These are phyloP conservation scores for Alternaria arborescens DNA, from an alignment of 2,329 filamentous ascomycete genomes.

Conservation along the genomic window DNA sequence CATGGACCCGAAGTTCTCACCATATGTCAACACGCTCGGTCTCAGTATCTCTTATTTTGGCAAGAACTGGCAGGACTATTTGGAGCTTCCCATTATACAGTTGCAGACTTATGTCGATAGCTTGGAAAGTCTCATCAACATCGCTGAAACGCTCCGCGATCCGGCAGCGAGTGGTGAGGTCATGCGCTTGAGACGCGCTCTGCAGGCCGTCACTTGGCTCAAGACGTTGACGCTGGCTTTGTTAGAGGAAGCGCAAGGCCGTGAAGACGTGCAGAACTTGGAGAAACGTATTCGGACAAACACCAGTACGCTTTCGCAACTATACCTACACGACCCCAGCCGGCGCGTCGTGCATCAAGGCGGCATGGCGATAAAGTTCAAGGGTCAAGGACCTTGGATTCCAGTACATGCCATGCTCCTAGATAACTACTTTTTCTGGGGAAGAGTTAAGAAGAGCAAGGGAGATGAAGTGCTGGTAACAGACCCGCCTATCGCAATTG, in stretches of 20 bases:
- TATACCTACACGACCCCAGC: conserved; percentile 25
- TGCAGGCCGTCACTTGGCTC: conserved; percentile 26
- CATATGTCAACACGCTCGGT: conserved; percentile 38
- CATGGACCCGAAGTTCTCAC: conserved; percentile 33
- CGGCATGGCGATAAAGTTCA: conserved; percentile 37
- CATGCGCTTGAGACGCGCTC: conserved; percentile 20
- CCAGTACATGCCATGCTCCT: conserved; percentile 40
- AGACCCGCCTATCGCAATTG: conserved; percentile 32
- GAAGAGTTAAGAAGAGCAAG: conserved; percentile 33
- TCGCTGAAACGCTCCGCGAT: conserved; percentile 9
- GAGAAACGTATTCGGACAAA: conserved; percentile 36
- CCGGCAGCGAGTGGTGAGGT: conserved; percentile 14
- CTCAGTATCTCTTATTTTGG: conserved; percentile 35
- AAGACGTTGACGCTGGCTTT: conserved; percentile 16
- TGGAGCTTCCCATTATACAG: conserved; percentile 34
- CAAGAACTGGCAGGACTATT: conserved; percentile 42
- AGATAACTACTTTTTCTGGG: conserved; percentile 45
- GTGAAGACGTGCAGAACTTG: conserved; percentile 36
- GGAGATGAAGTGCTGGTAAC: conserved; percentile 26
- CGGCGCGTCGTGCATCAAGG: conserved; percentile 37
- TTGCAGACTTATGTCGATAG: conserved; percentile 32
- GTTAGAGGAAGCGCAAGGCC: conserved; percentile 26
- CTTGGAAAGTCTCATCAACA: conserved; percentile 22
- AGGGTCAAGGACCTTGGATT: conserved; percentile 44
- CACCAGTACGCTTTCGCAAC: conserved; percentile 19